These are phyloP conservation scores for Rugosomyces carneus DNA, from an alignment of 1,284 basidiomycete species.

Conservation along the genomic window DNA sequence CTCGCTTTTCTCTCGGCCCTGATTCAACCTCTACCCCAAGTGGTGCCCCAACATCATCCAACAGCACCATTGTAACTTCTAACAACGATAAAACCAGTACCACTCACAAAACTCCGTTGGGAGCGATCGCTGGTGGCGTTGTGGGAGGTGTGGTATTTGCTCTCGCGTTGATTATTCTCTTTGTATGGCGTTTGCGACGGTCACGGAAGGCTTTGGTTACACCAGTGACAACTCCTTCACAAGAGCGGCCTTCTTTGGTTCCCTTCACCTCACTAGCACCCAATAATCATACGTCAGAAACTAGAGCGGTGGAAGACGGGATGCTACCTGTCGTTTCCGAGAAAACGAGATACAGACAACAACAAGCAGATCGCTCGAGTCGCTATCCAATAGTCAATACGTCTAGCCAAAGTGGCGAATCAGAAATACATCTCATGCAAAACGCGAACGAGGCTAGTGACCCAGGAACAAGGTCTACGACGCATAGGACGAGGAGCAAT, in stretches of 20 bases:
- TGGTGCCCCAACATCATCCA: neutral
- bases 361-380: neutral
- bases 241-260: neutral
- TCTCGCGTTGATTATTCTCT: slow-evolving; percentile 1
- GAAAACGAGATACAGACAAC: neutral
- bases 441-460: neutral
- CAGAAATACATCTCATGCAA: neutral
- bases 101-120: neutral
- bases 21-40: neutral
- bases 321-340: neutral
- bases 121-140: slow-evolving; percentile 6
- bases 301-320: neutral
- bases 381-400: neutral
- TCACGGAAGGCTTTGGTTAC: neutral
- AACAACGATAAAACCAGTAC: neutral
- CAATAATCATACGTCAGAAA: neutral
- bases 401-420: neutral
- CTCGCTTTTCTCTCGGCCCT: neutral
- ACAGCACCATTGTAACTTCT: neutral
- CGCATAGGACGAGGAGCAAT: neutral
- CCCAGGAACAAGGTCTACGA: neutral
- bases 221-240: neutral
- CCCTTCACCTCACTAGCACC: neutral
- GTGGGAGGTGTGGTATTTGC: slow-evolving; percentile 5
- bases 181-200: slow-evolving; percentile 6